These are phyloP conservation scores for Chaetomiaceae sp. DNA, from an alignment of 2,329 filamentous ascomycete species.

Conservation along the genomic window DNA sequence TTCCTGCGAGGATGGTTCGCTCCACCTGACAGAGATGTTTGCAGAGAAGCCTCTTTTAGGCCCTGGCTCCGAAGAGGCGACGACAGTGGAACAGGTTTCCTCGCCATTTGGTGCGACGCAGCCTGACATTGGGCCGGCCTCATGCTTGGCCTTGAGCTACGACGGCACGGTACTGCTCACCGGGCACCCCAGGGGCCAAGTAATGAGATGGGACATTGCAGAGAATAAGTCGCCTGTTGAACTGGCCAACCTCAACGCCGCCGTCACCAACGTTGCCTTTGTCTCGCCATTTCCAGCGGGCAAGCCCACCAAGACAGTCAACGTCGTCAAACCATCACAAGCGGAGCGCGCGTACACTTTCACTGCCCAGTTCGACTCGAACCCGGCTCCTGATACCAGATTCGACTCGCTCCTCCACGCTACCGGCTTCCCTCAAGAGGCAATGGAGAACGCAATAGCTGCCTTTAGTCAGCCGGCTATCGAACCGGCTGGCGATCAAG, in stretches of 20 bases:
- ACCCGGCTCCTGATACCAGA: conserved; percentile 37
- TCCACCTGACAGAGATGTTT: conserved; percentile 75
- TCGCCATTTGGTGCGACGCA: conserved; percentile 54
- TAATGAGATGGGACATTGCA: conserved; percentile 75
- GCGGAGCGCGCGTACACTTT: conserved; percentile 62
- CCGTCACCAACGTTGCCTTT: conserved; percentile 78
- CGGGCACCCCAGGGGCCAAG: conserved; percentile 74
- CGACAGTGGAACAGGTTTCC: conserved; percentile 53
- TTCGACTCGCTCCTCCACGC: conserved; percentile 44
- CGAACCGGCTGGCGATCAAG: conserved; percentile 32
- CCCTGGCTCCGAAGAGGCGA: conserved; percentile 48
- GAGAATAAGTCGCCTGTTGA: conserved; percentile 64
- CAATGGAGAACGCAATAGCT: conserved; percentile 48
- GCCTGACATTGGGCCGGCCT: conserved; percentile 59
- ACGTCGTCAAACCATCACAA: conserved; percentile 76
- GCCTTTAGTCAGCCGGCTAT: conserved; percentile 39
- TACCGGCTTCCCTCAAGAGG: conserved; percentile 44
- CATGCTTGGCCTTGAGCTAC: conserved; percentile 70
- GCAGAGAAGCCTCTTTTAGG: conserved; percentile 53
- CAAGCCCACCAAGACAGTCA: conserved; percentile 47
- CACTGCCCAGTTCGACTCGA: conserved; percentile 56
- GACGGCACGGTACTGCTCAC: conserved; percentile 77
- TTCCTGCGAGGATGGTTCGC: conserved; percentile 72
- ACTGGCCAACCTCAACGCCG: conserved; percentile 68
- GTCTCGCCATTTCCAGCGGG: conserved; percentile 53